Conservation (phyloP, 1,284 basidiomycete species). For the Mycena sp. region DNA sequence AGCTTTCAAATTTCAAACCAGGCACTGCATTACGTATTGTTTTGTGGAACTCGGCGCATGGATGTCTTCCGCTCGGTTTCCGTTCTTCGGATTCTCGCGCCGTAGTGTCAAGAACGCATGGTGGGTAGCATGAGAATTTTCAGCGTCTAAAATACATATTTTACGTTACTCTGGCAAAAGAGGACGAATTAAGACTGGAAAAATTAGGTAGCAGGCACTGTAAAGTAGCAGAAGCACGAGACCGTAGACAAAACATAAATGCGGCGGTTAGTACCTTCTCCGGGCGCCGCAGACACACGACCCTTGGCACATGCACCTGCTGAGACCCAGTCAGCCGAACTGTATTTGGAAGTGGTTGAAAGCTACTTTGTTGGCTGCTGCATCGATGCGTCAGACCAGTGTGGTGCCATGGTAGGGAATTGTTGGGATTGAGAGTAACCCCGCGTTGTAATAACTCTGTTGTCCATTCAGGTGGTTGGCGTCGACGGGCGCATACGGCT, state of each 20-base stretch:
- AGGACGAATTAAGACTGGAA: neutral
- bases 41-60: neutral
- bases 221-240: neutral
- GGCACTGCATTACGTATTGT: neutral
- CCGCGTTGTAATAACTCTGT: neutral
- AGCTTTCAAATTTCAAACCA: conserved; percentile 9
- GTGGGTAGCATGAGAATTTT: neutral
- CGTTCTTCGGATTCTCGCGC: conserved; percentile 18
- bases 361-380: conserved; percentile 13
- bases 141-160: conserved; percentile 12
- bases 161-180: neutral
- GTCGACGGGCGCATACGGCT: too few species aligned
- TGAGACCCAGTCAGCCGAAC: neutral
- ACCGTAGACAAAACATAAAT: neutral
- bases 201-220: neutral
- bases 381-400: conserved; percentile 4
- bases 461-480: too few species aligned
- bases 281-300: neutral
- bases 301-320: conserved; percentile 1
- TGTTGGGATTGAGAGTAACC: too few species aligned
- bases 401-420: neutral
- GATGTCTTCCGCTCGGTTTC: conserved; percentile 2
- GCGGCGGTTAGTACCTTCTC: conserved; percentile 1
- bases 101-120: conserved; percentile 1
- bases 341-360: neutral